Base-by-base conservation (phyloP, 495 filamentous ascomycete genomes). In the Penicillium lividum region DNA sequence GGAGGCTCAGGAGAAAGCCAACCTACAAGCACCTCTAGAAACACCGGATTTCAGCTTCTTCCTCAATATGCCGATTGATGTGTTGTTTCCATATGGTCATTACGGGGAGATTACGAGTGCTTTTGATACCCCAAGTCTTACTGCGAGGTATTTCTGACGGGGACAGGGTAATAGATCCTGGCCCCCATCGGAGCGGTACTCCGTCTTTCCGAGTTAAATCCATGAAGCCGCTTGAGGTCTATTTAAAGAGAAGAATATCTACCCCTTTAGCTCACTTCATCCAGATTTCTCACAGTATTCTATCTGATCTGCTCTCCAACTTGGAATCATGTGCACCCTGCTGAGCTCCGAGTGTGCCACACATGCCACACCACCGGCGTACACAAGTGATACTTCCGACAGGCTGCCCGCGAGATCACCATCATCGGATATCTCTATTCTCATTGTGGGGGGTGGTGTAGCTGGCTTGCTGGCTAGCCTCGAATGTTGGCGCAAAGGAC, bases 401-500 rank as follows among this genome's bases (percentile, higher is more conserved):
- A 40, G n/a, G 7, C 15, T 62, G 3, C 60, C 60, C 10, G 38
- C 54, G 13, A 36, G 54, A 22, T 27, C n/a, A 5, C 30, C 59
- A 22, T 25, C 30, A 29, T 53, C 62, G 5, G 51, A 48, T 11
- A 56, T 65, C 10, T 56, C 55, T 4, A 29, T 55, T 22, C 50
- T 65, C 1, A 57, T 66, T 42, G 56, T 60, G 4, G 63, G 63
- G 1, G 63, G 56, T 7, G 63, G 63, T 2, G 56, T 66, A 9
- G 59, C 40, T 1, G 63, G 63, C n/a, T 38, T 66, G 15, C 42
- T 62, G 33, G 50, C 63, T n/a, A 43, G 18, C 13, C 49, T 66
- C 15, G 63, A 66, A 27, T 66, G 63, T 38, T 57, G 56, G 51
- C 56, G 63, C 29, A 56, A 62, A n/a, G 63, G 63, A 27, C 63